Evolutionary conservation across 1,139 yeast genomes (phyloP), one percentile per base, ranked within the genome.

Genomic region (Sugiyamaella xylanicola): DNA sequence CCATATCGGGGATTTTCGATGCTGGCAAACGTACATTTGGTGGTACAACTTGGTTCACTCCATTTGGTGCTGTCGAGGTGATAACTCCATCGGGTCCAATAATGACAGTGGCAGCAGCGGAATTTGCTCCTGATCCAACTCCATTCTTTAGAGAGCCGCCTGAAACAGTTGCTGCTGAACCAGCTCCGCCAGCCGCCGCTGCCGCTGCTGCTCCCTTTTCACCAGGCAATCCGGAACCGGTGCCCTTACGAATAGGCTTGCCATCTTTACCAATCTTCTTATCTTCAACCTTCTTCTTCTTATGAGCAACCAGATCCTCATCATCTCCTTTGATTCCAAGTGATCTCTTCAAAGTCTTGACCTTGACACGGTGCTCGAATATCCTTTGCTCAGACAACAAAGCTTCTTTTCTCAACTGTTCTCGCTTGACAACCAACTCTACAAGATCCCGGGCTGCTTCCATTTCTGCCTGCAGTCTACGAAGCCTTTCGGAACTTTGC

Each of bases 1-100:
- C 96, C 81, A 92, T 81, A 72, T 92, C 97, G 11, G 98, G 97
- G 63, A 92, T 87, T 73, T 91, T 89, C 1, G 96, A 87, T 27
- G 95, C 87, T 9, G 97, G 95, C 44, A 90, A 74, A 63, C 88
- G 87, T 65, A 89, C 95, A 73, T 89, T 88, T 8, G 95, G 92
- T 67, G 87, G 96, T 49, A 80, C 79, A 29, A 56, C 59, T 51
- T 62, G 68, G 50, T 57, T 59, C 27, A 53, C 55, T 44, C 44
- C 59, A 57, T 60, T 25, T 54, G 64, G 54, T 44, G 54, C 15
- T 13, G 53, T 44, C 15, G 51, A 39, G 4, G 42, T 39, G 4
- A 40, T 40, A 2, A 45, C 51, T 17, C 55, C 54, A 39, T 35
- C 51, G 4, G 41, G 52, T 20, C 56, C 56, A 19, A 46, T 42